A percentile compares a stretch with the other conserved stretches of the same genome.
These are phyloP conservation scores for Fusarium abutilonis DNA, from an alignment of 2,329 filamentous ascomycete genomes.

Conservation along the genomic window DNA sequence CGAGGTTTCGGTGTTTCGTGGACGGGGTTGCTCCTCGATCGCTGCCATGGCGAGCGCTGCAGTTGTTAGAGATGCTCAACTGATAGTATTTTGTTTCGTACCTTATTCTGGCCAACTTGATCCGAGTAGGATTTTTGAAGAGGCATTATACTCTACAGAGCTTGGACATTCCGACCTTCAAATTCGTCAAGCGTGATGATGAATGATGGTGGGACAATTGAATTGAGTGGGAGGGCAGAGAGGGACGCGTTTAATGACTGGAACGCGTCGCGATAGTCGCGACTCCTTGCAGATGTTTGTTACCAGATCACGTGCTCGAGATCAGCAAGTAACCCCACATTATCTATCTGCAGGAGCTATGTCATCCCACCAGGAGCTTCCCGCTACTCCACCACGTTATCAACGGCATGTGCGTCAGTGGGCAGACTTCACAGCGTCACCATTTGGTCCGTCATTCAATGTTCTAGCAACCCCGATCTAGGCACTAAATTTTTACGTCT, in stretches of 20 bases:
- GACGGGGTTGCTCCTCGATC: conserved; percentile 63
- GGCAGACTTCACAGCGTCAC: conserved; percentile 40
- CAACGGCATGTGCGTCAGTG: conserved; percentile 25
- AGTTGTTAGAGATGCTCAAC: conserved; percentile 34
- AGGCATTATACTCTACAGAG: conserved; percentile 47
- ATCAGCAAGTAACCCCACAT: conserved; percentile 39
- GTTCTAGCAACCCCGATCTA: conserved; percentile 3
- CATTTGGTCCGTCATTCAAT: conserved; percentile 35
- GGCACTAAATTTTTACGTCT: conserved; percentile 1
- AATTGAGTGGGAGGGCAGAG: conserved; percentile 18
- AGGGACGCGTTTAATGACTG: conserved; percentile 44
- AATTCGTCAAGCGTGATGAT: conserved; percentile 31
- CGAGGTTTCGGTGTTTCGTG: conserved; percentile 50
- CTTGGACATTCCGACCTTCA: conserved; percentile 29
- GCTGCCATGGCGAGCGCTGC: conserved; percentile 61
- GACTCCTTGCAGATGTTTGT: conserved; percentile 14
- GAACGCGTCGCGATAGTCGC: conserved; percentile 41
- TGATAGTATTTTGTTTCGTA: conserved; percentile 32
- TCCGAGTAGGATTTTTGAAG: conserved; percentile 57
- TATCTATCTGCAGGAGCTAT: conserved; percentile 16
- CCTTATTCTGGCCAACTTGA: conserved; percentile 48
- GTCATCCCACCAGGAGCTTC: conserved; percentile 26
- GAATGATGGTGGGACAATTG: conserved; percentile 27
- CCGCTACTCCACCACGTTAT: conserved; percentile 4
- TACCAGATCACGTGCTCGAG: conserved; percentile 44